These are phyloP conservation scores for Cladosporium oxysporum DNA, from an alignment of 2,329 filamentous ascomycete genomes.

Conservation along the genomic window DNA sequence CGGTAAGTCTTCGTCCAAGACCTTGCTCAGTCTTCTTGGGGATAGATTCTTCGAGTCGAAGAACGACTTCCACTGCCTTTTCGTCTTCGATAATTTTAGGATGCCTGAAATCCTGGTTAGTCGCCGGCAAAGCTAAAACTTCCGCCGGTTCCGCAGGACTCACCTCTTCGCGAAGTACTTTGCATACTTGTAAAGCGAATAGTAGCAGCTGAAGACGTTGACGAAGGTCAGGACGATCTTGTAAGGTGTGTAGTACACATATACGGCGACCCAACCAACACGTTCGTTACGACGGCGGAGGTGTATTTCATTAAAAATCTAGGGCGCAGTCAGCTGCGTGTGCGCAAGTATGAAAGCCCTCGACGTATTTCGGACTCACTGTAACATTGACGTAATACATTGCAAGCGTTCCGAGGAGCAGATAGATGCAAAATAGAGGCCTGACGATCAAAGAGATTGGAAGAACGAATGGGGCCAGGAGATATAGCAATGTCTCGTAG, in stretches of 20 bases:
- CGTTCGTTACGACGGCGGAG: slow-evolving; percentile 49
- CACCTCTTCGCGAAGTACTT: slow-evolving; percentile 2
- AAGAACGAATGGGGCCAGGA: slow-evolving; percentile 49
- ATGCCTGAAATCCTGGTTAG: slow-evolving; percentile 35
- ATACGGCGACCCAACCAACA: slow-evolving; percentile 40
- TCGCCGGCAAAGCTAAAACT: not conserved
- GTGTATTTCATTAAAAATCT: slow-evolving; percentile 53
- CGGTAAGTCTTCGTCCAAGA: not conserved
- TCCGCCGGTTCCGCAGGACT: slow-evolving; percentile 36
- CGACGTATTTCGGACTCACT: not conserved
- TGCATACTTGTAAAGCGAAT: slow-evolving; percentile 35
- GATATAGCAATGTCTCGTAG: slow-evolving; percentile 36
- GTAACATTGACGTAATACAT: slow-evolving; percentile 46
- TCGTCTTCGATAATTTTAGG: slow-evolving; percentile 53
- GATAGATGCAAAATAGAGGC: slow-evolving; percentile 44
- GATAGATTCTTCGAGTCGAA: not conserved
- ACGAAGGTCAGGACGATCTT: slow-evolving; percentile 48
- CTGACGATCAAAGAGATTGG: slow-evolving; percentile 49
- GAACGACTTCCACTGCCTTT: slow-evolving; percentile 28
- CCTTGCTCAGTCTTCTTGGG: not conserved
- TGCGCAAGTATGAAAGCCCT: not conserved
- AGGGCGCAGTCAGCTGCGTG: not conserved
- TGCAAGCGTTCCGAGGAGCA: slow-evolving; percentile 41
- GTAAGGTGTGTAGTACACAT: slow-evolving; percentile 49
- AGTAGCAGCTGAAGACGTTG: slow-evolving; percentile 43